Evolutionary conservation across 768 basidiomycete species (phyloP), one percentile per base, ranked within the genome.

Genomic region (Albatrellus ellisii): DNA sequence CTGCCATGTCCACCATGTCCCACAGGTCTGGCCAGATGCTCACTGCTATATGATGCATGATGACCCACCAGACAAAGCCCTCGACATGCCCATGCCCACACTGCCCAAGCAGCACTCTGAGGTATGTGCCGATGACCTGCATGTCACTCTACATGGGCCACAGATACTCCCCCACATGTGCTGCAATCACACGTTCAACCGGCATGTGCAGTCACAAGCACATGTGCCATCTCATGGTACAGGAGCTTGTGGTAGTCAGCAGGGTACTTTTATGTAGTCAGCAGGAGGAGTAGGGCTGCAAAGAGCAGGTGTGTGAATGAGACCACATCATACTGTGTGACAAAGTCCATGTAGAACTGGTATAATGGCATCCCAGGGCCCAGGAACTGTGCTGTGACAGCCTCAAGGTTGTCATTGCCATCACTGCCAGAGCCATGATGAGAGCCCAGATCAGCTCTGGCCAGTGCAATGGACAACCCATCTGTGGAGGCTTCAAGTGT

Each of bases 331-430:
- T 92, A 98, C n/a, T 97, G 63, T 1, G 74, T 78, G 43, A 94
- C 68, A 54, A 95, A 81, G 59, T 95, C 91, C 11, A 81, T 83
- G 62, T 90, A 98, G 54, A 83, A 88, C 57, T 94, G 90, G 65
- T 77, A 95, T 66, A 97, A 97, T 0, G 91, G 88, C 0, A 78
- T 77, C 4, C 63, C 60, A 0, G 67, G 47, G 0, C 80, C 77
- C 14, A 88, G 71, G 57, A 79, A 78, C 20, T 64, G 62, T 10
- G 55, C 45, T 2, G 82, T 68, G 2, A 71, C 74, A 5, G 60
- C 51, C 48, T 86, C 82, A 41, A 87, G 58, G 31, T 51, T 41
- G 21, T 52, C 51, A 15, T 44, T 7, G 39, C 26, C 28, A 42
- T 38, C 9, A 51, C 47, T 21, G 18, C 46, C 39, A 42, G 44